Percentiles rank a stretch among this genome's conserved stretches.
These are phyloP conservation scores for Fusarium sp. DNA, from an alignment of 2,329 filamentous ascomycete species.

Conservation along the genomic window DNA sequence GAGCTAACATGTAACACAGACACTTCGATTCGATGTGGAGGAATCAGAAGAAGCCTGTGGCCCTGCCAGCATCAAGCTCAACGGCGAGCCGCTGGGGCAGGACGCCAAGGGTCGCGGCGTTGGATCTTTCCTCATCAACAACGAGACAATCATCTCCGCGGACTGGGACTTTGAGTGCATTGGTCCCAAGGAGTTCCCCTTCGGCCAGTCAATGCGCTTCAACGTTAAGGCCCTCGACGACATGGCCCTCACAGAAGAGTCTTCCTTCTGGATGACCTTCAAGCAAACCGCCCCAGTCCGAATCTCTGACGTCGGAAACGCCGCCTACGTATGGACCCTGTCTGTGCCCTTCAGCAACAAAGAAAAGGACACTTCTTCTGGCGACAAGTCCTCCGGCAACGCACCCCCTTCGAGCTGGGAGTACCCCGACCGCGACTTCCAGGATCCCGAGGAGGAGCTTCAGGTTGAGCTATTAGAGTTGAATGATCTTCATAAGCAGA, in stretches of 20 bases:
- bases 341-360: slow-evolving; percentile 45
- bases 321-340: slow-evolving; percentile 48
- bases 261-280: slow-evolving; percentile 60
- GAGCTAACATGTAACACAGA: slow-evolving; percentile 43
- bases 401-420: slow-evolving; percentile 24
- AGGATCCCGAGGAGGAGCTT: slow-evolving; percentile 49
- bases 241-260: slow-evolving; percentile 52
- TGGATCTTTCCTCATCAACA: slow-evolving; percentile 56
- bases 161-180: slow-evolving; percentile 63
- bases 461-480: slow-evolving; percentile 61
- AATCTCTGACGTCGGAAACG: slow-evolving; percentile 59
- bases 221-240: slow-evolving; percentile 59
- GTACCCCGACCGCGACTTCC: slow-evolving; percentile 45
- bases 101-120: slow-evolving; percentile 56
- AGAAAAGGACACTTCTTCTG: slow-evolving; percentile 11
- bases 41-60: slow-evolving; percentile 62
- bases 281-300: slow-evolving; percentile 59
- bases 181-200: slow-evolving; percentile 54
- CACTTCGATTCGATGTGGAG: slow-evolving; percentile 60
- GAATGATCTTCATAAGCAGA: slow-evolving; percentile 57
- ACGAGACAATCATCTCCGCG: slow-evolving; percentile 56
- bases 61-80: slow-evolving; percentile 60
- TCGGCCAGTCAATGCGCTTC: slow-evolving; percentile 61
- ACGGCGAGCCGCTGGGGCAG: slow-evolving; percentile 58
- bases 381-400: slow-evolving; percentile 11